Conservation (phyloP, 345 rosid species). For the Alliaria petiolata region DNA sequence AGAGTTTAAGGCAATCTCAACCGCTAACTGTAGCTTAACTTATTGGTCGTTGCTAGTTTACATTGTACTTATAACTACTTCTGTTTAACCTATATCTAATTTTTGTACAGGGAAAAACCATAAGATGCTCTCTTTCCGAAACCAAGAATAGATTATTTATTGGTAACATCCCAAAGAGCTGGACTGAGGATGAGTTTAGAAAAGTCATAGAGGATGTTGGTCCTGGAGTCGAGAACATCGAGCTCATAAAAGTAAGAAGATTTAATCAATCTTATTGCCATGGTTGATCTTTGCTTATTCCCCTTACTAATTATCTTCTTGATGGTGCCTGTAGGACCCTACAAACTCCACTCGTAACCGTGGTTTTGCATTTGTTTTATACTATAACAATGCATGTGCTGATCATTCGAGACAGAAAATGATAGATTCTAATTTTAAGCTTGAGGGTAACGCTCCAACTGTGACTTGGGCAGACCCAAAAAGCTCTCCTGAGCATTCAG, state of each 20-base stretch:
- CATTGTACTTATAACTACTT: background rate
- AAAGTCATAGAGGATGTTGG: conserved; percentile 77
- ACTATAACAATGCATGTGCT: conserved; percentile 98
- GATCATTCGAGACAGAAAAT: conserved; percentile 96
- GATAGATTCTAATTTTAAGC: conserved; percentile 73
- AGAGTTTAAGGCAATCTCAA: conserved; percentile 73
- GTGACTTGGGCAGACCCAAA: conserved; percentile 99
- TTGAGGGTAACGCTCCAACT: conserved; percentile 90
- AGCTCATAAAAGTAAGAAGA: conserved; percentile 75
- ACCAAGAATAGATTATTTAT: conserved; percentile 88
- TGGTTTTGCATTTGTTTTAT: conserved; percentile 93
- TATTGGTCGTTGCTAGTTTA: no score
- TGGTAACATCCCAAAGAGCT: conserved; percentile 95
- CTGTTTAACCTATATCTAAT: background rate
- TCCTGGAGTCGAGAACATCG: conserved; percentile 88
- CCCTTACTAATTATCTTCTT: conserved; percentile 12
- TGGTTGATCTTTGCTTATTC: conserved; percentile 8
- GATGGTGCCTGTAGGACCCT: conserved; percentile 66
- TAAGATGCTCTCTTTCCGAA: conserved; percentile 92
- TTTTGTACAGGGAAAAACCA: conserved; percentile 76
- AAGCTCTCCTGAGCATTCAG: conserved; percentile 85
- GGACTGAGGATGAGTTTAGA: conserved; percentile 86
- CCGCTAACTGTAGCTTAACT: conserved; percentile 7
- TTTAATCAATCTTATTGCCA: conserved; percentile 9
- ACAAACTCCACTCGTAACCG: conserved; percentile 78